Base-by-base conservation (phyloP, 2,329 filamentous ascomycete species). In the Alternaria gansuensis region DNA sequence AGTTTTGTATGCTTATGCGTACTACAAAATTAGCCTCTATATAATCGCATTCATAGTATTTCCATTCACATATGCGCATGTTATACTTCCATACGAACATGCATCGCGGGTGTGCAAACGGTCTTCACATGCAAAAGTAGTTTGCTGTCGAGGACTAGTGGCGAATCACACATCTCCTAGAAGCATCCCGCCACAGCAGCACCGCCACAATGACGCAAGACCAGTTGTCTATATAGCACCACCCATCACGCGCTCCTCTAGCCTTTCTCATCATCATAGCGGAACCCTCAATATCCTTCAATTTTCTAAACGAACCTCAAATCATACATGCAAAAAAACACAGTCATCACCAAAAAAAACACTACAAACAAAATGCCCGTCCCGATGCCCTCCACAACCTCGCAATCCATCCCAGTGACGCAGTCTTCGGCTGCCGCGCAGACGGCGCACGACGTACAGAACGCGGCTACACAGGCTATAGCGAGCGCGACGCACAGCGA, bases 151-250 rank as follows among this genome's bases (percentile, higher is more conserved):
- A 57, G 40, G 40, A 48, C 39, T 24, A 31, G 57, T 51, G 63
- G 64, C 62, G 43, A 62, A 60, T 56, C 53, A 60, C 53, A 60
- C 50, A 39, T 26, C n/a, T 37, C n/a, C 9, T 48, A 29, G 58
- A 67, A 71, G 31, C 6, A 67, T 69, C 65, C 55, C 65, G 65
- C 68, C 67, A 68, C 64, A 68, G 10, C 5, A 59, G 66, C 68
- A 71, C 67, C 48, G 70, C 69, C 70, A 72, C 69, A 62, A 67
- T 71, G 67, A 71, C 66, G 63, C 59, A 64, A 48, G 24, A n/a
- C 31, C 10, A 26, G n/a, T 17, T 36, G 23, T 43, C n/a, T 40
- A 39, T 46, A 59, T 49, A 54, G 10, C 5, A 28, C 13, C 13
- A 17, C 17, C 37, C 28, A 26, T 24, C 24, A 41, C 36, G 13